A percentile compares a stretch with the other conserved stretches of the same genome.
These are phyloP conservation scores for Nicotiana noctiflora DNA, from an alignment of 257 asterid species.

Conservation along the genomic window DNA sequence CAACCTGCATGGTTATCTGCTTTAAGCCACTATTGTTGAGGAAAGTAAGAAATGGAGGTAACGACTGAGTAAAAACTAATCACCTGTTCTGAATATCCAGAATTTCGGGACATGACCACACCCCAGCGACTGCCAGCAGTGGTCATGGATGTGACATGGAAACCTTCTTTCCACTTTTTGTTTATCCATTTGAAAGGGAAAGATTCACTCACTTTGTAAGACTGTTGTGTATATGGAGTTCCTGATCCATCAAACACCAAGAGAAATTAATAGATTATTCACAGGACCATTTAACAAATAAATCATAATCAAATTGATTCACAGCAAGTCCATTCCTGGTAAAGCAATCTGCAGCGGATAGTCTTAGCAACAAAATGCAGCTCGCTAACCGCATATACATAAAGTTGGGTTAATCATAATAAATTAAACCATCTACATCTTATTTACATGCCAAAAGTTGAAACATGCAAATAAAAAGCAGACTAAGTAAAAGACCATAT, in stretches of 20 bases:
- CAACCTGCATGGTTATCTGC: conserved; percentile 41
- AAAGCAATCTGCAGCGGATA: neutral
- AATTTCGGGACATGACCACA: conserved; percentile 92
- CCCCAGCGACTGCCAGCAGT: conserved; percentile 99
- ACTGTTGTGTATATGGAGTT: conserved; percentile 93
- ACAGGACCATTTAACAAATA: neutral
- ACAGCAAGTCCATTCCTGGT: neutral
- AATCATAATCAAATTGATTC: neutral
- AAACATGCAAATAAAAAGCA: neutral
- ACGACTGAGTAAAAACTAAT: neutral
- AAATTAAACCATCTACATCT: neutral
- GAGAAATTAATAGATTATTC: neutral
- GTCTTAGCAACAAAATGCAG: neutral
- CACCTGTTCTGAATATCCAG: conserved; percentile 95
- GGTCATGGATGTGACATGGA: conserved; percentile 97
- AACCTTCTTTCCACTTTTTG: conserved; percentile 98
- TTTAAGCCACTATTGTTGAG: neutral
- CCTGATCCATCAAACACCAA: conserved; percentile 30
- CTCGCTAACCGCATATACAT: neutral
- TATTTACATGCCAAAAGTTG: neutral
- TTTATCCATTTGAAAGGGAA: conserved; percentile 98
- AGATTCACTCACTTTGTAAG: conserved; percentile 94
- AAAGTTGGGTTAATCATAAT: neutral
- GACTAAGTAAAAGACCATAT: neutral
- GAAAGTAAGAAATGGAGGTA: neutral